These are phyloP conservation scores for Ophiocordyceps australis DNA, from an alignment of 2,329 filamentous ascomycete genomes.

Conservation along the genomic window DNA sequence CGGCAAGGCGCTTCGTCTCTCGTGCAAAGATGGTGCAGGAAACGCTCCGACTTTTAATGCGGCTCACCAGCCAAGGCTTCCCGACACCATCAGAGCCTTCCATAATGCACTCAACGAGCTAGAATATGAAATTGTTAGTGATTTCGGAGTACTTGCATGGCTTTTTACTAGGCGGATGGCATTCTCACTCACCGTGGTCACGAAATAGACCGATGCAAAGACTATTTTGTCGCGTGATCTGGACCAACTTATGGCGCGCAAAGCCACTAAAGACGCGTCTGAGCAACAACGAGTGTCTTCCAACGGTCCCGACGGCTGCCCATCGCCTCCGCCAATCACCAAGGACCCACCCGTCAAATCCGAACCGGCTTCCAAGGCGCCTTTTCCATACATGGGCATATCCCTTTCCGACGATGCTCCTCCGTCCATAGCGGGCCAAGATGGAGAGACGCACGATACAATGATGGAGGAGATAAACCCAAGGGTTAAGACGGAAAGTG, in stretches of 20 bases:
- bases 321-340: conserved; percentile 10
- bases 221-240: conserved; percentile 36
- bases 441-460: too few relatives aligned
- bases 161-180: too few relatives aligned
- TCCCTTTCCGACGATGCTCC: conserved; percentile 14
- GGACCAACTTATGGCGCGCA: conserved; percentile 15
- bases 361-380: conserved; percentile 21
- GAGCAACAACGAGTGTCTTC: too few relatives aligned
- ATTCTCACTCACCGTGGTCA: neutral
- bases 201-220: conserved; percentile 25
- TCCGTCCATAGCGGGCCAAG: conserved; percentile 2
- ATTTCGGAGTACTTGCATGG: too few relatives aligned
- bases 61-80: conserved; percentile 20
- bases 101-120: conserved; percentile 36
- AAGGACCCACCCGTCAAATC: conserved; percentile 14
- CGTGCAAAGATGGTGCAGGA: conserved; percentile 24
- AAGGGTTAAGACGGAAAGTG: too few relatives aligned
- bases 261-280: too few relatives aligned
- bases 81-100: conserved; percentile 26
- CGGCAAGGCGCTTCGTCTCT: conserved; percentile 34
- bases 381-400: conserved; percentile 39
- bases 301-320: too few relatives aligned
- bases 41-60: conserved; percentile 13
- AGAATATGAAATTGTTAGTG: conserved; percentile 36
- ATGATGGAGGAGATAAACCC: conserved; percentile 8